Evolutionary conservation across 495 filamentous ascomycete species (phyloP), one percentile per base, ranked within the genome.

Genomic region (Pseudevernia furfuracea): DNA sequence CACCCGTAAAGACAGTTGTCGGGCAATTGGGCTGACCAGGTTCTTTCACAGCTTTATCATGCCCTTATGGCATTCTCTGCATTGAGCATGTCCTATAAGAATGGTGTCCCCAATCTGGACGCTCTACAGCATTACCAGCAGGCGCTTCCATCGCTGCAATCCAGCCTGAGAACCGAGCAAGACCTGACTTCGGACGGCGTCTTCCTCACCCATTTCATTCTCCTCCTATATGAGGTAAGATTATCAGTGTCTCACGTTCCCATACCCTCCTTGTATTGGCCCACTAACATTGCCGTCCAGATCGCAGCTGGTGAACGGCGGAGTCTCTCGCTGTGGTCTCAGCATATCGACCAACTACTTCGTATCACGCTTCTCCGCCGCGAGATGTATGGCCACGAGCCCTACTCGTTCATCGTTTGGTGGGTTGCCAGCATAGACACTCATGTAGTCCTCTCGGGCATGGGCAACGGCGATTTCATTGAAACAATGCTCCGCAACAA

Each of bases 51-150:
- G 84, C 79, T 86, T 59, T 79, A 79, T 53, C 80, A 84, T 68
- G 84, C 82, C n/a, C 81, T 87, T 59, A 83, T 84, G 78, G 82
- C 84, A 9, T 69, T 86, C 11, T 81, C 80, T 21, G 83, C 82
- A 23, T 76, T 87, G 58, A 82, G 79, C 67, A 74, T 85, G 48
- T 76, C 79, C 21, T 78, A 79, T 68, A 76, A 76, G 67, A 76
- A 77, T 44, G 75, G 73, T 36, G 70, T 73, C 28, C 75, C 78
- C 59, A 77, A 74, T 61, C 68, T 81, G 56, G 76, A 81, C 66
- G 78, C 82, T 17, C 67, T 82, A 55, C 79, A 83, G 63, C 82
- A 86, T 65, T 85, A 85, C 65, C 79, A 84, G 43, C 76, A 82
- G 64, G 80, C 80, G 0, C 77, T 83, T 34, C 75, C 80, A 21